Evolutionary conservation across 2,329 filamentous ascomycete species (phyloP).

Genomic region (Pestalotiopsis sp.): DNA sequence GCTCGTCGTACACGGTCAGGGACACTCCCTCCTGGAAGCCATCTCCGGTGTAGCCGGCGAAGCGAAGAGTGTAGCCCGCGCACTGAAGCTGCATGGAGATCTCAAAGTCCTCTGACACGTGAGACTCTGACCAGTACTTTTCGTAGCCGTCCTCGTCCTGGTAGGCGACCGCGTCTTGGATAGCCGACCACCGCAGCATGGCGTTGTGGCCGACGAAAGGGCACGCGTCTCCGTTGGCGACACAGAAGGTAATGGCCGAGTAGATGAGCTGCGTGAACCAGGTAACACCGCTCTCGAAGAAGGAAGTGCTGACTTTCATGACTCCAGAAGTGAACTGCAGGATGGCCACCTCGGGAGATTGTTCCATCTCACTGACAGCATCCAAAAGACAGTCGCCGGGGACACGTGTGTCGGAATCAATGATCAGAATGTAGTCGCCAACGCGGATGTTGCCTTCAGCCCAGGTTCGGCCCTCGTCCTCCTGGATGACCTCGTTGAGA

Average conservation of each 20-base stretch:
- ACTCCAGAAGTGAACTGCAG: slow-evolving; percentile 78
- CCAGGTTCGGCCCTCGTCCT: slow-evolving; percentile 69
- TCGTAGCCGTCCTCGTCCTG: slow-evolving; percentile 71
- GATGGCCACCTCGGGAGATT: slow-evolving; percentile 76
- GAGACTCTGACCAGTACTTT: slow-evolving; percentile 81
- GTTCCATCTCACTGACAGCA: slow-evolving; percentile 81
- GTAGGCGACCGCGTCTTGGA: slow-evolving; percentile 71
- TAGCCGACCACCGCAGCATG: slow-evolving; percentile 73
- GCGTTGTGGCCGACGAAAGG: slow-evolving; percentile 84
- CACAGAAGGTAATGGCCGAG: slow-evolving; percentile 76
- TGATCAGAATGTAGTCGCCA: slow-evolving; percentile 80
- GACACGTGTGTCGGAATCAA: slow-evolving; percentile 80
- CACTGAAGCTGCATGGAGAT: slow-evolving; percentile 79
- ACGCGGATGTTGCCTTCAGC: slow-evolving; percentile 85
- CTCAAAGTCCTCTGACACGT: slow-evolving; percentile 81
- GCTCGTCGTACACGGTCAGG: slow-evolving; percentile 81
- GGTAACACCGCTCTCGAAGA: slow-evolving; percentile 67
- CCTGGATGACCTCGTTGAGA: slow-evolving; percentile 67
- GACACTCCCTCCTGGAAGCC: slow-evolving; percentile 85
- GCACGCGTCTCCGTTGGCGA: slow-evolving; percentile 75
- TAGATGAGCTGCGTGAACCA: slow-evolving; percentile 78
- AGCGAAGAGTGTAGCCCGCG: slow-evolving; percentile 71
- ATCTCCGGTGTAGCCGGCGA: slow-evolving; percentile 74
- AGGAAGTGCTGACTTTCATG: slow-evolving; percentile 77
- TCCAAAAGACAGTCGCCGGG: slow-evolving; percentile 78